phyloP scores from a whole-genome alignment of 1,284 basidiomycete species.

The Puccinia polysora region DNA sequence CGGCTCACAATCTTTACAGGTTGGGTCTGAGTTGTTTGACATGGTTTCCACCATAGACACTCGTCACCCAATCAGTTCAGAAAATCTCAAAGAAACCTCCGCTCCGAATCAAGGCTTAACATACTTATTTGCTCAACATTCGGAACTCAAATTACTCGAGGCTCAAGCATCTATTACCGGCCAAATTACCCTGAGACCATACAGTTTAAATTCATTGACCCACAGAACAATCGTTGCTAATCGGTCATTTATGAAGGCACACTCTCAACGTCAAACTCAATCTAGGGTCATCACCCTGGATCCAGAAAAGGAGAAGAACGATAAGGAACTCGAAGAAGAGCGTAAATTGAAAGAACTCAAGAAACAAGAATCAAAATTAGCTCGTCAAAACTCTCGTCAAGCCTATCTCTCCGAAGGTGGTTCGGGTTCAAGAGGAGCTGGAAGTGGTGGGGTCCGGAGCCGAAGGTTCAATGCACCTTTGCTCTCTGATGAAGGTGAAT shows the following conservation, averaged over 20 bases:
- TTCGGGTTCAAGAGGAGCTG: not conserved
- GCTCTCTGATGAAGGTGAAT: constrained; percentile 44
- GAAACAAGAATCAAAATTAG: constrained; percentile 16
- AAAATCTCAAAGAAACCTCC: not conserved
- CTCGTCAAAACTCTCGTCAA: not conserved
- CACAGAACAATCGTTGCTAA: constrained; percentile 81
- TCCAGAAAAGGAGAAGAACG: constrained; percentile 40
- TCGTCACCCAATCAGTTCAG: not conserved
- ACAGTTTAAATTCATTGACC: constrained; percentile 81
- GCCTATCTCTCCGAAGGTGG: constrained; percentile 1
- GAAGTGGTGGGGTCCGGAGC: not conserved
- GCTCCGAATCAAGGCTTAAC: constrained; percentile 51
- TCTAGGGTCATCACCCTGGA: constrained; percentile 64
- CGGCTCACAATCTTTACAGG: constrained; percentile 73
- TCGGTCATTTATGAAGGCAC: constrained; percentile 61
- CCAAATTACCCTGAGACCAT: constrained; percentile 74
- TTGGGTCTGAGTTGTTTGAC: constrained; percentile 84
- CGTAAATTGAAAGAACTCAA: constrained; percentile 47
- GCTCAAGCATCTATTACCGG: constrained; percentile 76
- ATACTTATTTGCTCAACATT: constrained; percentile 84
- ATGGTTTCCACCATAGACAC: constrained; percentile 56
- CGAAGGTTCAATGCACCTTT: constrained; percentile 23
- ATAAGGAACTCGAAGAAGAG: constrained; percentile 49
- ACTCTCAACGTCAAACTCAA: constrained; percentile 64
- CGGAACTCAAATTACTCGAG: constrained; percentile 75